These are phyloP conservation scores for Podaxis sp. DNA, from an alignment of 768 basidiomycete genomes.

Conservation along the genomic window DNA sequence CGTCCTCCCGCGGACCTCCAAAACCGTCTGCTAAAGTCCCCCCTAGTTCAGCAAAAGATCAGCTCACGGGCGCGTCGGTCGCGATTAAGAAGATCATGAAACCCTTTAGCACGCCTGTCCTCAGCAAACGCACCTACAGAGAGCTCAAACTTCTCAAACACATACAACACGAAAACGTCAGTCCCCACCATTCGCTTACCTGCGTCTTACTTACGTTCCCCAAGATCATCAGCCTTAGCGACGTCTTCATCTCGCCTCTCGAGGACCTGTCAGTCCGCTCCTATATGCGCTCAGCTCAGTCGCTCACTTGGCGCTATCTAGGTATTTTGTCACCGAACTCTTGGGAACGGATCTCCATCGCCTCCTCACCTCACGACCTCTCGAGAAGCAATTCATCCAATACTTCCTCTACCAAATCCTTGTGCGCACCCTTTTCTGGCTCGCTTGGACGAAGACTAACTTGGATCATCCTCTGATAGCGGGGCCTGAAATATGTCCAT, in stretches of 20 bases:
- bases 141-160: slow-evolving; percentile 98
- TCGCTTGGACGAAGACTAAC: slow-evolving; percentile 5
- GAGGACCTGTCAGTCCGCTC: slow-evolving; percentile 80
- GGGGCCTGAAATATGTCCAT: slow-evolving; percentile 98
- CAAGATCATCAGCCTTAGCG: slow-evolving; percentile 96
- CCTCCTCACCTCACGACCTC: slow-evolving; percentile 89
- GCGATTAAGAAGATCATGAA: slow-evolving; percentile 99
- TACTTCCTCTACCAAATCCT: slow-evolving; percentile 99
- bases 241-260: slow-evolving; percentile 99
- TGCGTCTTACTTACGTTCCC: background rate
- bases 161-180: slow-evolving; percentile 95
- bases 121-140: slow-evolving; percentile 95
- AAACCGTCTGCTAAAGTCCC: slow-evolving; percentile 8
- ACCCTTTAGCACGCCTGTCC: slow-evolving; percentile 97
- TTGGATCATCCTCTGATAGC: slow-evolving; percentile 40
- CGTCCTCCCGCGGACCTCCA: slow-evolving; percentile 21
- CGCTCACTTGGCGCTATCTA: slow-evolving; percentile 28
- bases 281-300: background rate
- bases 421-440: slow-evolving; percentile 41
- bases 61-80: slow-evolving; percentile 88
- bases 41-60: slow-evolving; percentile 87
- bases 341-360: slow-evolving; percentile 98
- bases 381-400: slow-evolving; percentile 99
- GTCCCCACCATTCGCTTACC: slow-evolving; percentile 22
- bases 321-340: slow-evolving; percentile 98